Base-by-base conservation (phyloP, 106 monocot species). In the Hemerocallis citrina region DNA sequence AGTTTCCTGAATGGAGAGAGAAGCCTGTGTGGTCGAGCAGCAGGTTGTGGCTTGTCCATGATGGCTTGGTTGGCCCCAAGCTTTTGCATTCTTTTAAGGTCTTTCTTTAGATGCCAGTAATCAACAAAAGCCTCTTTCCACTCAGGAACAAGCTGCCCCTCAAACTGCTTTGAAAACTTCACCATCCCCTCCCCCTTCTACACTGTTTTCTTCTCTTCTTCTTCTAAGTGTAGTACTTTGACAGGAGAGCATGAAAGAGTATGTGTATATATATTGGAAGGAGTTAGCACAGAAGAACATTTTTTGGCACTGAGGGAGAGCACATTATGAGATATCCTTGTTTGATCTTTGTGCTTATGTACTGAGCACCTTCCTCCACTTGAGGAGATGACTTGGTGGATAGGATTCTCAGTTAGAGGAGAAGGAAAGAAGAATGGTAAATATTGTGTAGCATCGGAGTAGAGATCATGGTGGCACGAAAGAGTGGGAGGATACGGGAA, bases 111-210 rank as follows among this genome's bases (percentile, higher is more conserved):
- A 36, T 76, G 81, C 74, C 81, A 73, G 57, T 90, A 90, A 49
- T 90, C 89, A 14, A 90, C 89, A 47, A 90, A 90, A 28, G 89
- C 89, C 30, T 90, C 79, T 78, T 85, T 90, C 89, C 89, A 90
- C 27, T 90, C 89, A 9, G 89, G 89, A 38, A 90, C 82, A 5
- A 90, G 70, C 67, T 90, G 85, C 22, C 75, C 89, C 59, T 90
- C 85, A 57, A 85, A 85, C 40, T 90, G 89, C 68, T 90, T 90
- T 16, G 85, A 85, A 43, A 90, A 90, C 81, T 90, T 90, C 64
- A 90, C 85, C 89, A 85, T 85, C 24, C 5, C 11, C 37, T 6
- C 37, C 37, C 37, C 43, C 40, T 39, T 3, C 52, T 46, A 8
- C 6, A 9, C 33, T 70, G 27, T 48, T 44, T 42, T 24, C 24